phyloP scores from a whole-genome alignment of 2,329 filamentous ascomycete species.

The Stagonosporopsis cucurbitacearum region DNA sequence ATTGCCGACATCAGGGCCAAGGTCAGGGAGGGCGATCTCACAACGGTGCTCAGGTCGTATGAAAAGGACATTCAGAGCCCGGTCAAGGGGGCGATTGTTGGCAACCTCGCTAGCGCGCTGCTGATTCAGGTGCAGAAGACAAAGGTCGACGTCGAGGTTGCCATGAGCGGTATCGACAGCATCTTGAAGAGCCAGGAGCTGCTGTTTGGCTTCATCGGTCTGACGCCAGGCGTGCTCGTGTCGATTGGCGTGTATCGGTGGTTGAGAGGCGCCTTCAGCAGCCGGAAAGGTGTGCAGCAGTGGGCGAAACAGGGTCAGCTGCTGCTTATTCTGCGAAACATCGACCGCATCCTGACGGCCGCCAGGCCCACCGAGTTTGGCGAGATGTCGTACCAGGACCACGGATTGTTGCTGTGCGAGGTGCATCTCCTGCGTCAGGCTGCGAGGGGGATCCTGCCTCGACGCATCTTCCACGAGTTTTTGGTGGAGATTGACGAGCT shows the following conservation, averaged over 20 bases:
- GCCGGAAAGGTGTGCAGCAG: constrained; percentile 70
- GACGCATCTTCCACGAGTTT: constrained; percentile 81
- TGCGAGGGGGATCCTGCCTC: constrained; percentile 71
- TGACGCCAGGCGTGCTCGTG: constrained; percentile 92
- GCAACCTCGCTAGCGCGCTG: constrained; percentile 86
- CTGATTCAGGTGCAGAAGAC: constrained; percentile 98
- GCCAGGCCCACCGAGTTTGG: constrained; percentile 70
- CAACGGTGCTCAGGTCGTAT: constrained; percentile 87
- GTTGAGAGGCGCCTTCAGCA: constrained; percentile 71
- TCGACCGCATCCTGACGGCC: constrained; percentile 70
- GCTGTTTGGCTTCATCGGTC: constrained; percentile 92
- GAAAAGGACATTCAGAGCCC: constrained; percentile 86
- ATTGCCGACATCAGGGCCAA: constrained; percentile 77
- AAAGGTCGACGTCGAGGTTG: constrained; percentile 96
- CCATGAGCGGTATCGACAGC: constrained; percentile 93
- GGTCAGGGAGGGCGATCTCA: constrained; percentile 90
- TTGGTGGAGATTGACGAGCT: constrained; percentile 86
- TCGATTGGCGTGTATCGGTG: constrained; percentile 77
- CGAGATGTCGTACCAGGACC: constrained; percentile 87
- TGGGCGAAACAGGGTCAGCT: constrained; percentile 72
- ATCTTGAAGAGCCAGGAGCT: constrained; percentile 95
- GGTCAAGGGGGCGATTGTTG: constrained; percentile 79
- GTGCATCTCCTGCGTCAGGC: constrained; percentile 80
- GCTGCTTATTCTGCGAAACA: constrained; percentile 81
- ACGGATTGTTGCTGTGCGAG: constrained; percentile 88